These are phyloP conservation scores for Dissophora globulifera DNA, from an alignment of 192 early-diverging fungal species.

Conservation along the genomic window DNA sequence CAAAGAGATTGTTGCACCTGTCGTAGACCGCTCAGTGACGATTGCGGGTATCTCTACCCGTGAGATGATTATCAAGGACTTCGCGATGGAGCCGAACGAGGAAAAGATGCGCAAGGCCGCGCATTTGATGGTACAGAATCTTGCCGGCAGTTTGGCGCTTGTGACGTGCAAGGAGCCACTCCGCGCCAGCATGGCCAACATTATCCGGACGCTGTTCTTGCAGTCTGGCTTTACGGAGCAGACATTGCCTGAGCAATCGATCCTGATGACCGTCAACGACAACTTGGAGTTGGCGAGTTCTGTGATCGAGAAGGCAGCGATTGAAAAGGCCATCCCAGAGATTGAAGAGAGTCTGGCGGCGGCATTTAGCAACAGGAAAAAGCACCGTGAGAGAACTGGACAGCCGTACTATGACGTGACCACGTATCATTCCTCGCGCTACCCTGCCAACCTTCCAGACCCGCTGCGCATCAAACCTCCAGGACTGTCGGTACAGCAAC, in stretches of 20 bases:
- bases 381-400: constrained; percentile 88
- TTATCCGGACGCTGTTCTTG: constrained; percentile 74
- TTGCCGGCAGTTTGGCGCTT: constrained; percentile 88
- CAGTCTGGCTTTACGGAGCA: constrained; percentile 84
- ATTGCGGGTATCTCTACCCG: constrained; percentile 93
- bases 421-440: constrained; percentile 79
- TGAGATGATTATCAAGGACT: constrained; percentile 95
- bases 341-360: constrained; percentile 84
- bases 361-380: constrained; percentile 79
- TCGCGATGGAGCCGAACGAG: constrained; percentile 94
- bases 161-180: constrained; percentile 97
- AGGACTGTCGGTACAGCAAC: constrained; percentile 79
- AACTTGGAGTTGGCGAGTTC: constrained; percentile 95
- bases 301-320: constrained; percentile 94
- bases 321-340: constrained; percentile 91
- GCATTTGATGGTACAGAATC: constrained; percentile 93
- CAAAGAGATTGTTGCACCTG: constrained; percentile 88
- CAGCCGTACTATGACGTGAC: constrained; percentile 93
- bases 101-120: constrained; percentile 93
- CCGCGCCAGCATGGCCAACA: constrained; percentile 82
- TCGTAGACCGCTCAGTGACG: constrained; percentile 92
- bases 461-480: constrained; percentile 85
- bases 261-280: constrained; percentile 86
- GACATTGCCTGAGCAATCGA: constrained; percentile 83
- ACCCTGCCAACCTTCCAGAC: constrained; percentile 89